Conservation (phyloP, 257 asterid genomes). For the Solanum lycopersicoides region DNA sequence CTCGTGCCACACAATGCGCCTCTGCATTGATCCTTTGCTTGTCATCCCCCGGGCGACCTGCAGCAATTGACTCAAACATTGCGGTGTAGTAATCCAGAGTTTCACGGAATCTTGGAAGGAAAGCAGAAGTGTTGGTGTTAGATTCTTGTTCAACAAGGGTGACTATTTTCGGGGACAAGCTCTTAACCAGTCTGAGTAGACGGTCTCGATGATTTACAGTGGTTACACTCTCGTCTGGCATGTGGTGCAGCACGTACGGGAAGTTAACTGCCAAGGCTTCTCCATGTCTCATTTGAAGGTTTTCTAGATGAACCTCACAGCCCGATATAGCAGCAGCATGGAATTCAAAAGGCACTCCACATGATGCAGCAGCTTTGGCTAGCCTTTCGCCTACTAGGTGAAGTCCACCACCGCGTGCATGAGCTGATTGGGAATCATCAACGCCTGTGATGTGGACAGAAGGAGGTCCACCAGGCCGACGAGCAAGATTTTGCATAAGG, state of each 20-base stretch:
- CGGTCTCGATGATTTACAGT: slow-evolving; percentile 78
- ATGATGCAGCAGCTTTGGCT: slow-evolving; percentile 47
- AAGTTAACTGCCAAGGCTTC: slow-evolving; percentile 88
- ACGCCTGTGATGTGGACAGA: slow-evolving; percentile 42
- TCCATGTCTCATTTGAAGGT: slow-evolving; percentile 39
- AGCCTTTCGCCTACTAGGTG: slow-evolving; percentile 58
- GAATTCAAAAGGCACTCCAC: slow-evolving; percentile 73
- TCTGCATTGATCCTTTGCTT: slow-evolving; percentile 62
- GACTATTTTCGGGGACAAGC: slow-evolving; percentile 73
- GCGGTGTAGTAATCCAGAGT: slow-evolving; percentile 74
- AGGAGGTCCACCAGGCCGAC: slow-evolving; percentile 47
- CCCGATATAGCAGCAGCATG: slow-evolving; percentile 76
- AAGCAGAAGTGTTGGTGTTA: slow-evolving; percentile 70
- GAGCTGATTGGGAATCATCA: slow-evolving; percentile 56
- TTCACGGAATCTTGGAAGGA: slow-evolving; percentile 60
- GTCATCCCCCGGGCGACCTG: slow-evolving; percentile 59
- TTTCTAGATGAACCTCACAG: slow-evolving; percentile 44
- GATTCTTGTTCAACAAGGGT: slow-evolving; percentile 86
- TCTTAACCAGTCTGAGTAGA: slow-evolving; percentile 57
- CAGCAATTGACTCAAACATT: slow-evolving; percentile 88
- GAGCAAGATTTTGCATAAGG: slow-evolving; percentile 37
- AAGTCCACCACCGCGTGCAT: slow-evolving; percentile 92
- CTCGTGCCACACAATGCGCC: slow-evolving; percentile 78
- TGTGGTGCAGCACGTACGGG: slow-evolving; percentile 80
- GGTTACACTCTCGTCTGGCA: slow-evolving; percentile 94